phyloP scores from a whole-genome alignment of 495 filamentous ascomycete genomes.

The Penicillium waksmanii region DNA sequence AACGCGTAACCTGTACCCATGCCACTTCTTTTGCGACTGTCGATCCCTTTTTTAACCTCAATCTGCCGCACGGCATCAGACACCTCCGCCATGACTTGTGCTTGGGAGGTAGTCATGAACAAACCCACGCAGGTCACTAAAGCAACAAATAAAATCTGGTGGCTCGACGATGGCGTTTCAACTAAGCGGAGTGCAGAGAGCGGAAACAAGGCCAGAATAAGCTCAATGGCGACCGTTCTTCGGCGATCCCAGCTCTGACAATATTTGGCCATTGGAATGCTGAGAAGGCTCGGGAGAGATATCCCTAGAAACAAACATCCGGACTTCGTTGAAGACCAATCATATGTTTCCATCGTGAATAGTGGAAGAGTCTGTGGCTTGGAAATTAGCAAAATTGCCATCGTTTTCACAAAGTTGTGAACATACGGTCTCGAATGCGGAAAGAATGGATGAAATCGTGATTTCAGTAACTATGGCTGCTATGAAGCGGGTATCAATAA shows the following conservation, averaged over 20 bases:
- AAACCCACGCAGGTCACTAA: constrained; percentile 6
- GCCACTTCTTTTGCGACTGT: constrained; percentile 2
- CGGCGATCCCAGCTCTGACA: constrained; percentile 9
- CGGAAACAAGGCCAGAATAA: background rate
- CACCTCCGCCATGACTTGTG: constrained; percentile 15
- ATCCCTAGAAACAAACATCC: constrained; percentile 13
- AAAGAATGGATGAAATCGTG: constrained; percentile 7
- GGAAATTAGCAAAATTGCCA: background rate
- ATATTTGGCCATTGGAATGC: constrained; percentile 15
- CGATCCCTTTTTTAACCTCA: constrained; percentile 7
- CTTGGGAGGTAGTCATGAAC: constrained; percentile 11
- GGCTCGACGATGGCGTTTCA: background rate
- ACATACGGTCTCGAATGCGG: constrained; percentile 12
- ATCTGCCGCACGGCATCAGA: constrained; percentile 10
- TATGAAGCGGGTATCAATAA: constrained; percentile 2
- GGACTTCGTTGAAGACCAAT: constrained; percentile 15
- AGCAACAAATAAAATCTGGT: constrained; percentile 8
- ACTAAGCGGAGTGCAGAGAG: constrained; percentile 1
- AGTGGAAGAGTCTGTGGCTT: constrained; percentile 12
- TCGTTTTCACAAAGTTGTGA: background rate
- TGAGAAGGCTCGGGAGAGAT: constrained; percentile 15
- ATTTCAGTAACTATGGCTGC: background rate
- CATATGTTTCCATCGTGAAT: constrained; percentile 14
- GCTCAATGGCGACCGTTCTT: constrained; percentile 8
- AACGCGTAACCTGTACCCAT: constrained; percentile 15